Evolutionary conservation across 805 yeast species (phyloP).

Genomic region (Pachysolen tannophilus): DNA sequence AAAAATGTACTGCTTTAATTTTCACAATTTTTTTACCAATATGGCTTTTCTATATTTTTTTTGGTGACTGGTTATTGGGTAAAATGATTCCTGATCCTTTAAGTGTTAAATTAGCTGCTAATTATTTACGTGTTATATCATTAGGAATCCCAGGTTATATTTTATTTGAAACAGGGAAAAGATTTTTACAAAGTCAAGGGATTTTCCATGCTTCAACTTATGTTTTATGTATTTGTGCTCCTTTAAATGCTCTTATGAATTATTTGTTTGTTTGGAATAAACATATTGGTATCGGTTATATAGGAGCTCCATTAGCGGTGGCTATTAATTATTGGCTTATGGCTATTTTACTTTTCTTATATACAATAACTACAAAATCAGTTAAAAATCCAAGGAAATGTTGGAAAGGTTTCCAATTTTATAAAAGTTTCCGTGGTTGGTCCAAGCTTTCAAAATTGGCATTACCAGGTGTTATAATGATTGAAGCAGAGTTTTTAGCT

Average conservation of each 20-base stretch:
- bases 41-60: conserved; percentile 33
- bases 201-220: conserved; percentile 49
- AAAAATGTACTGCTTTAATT: conserved; percentile 42
- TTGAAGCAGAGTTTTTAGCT: conserved; percentile 53
- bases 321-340: conserved; percentile 49
- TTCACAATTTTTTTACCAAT: conserved; percentile 32
- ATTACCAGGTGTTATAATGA: conserved; percentile 44
- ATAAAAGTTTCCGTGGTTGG: conserved; percentile 18
- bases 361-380: conserved; percentile 34
- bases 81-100: conserved; percentile 37
- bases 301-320: conserved; percentile 55
- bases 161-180: conserved; percentile 46
- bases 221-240: conserved; percentile 45
- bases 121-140: conserved; percentile 35
- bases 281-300: conserved; percentile 40
- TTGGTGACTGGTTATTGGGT: conserved; percentile 32
- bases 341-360: conserved; percentile 35
- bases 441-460: conserved; percentile 15
- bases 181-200: conserved; percentile 52
- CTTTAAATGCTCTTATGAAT: conserved; percentile 41
- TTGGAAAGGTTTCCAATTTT: conserved; percentile 26
- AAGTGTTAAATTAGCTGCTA: conserved; percentile 39
- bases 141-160: conserved; percentile 52
- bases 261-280: conserved; percentile 35
- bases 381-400: conserved; percentile 37